Evolutionary conservation across 176 grass and related monocot species (phyloP).

Genomic region (Metroxylon sagu): DNA sequence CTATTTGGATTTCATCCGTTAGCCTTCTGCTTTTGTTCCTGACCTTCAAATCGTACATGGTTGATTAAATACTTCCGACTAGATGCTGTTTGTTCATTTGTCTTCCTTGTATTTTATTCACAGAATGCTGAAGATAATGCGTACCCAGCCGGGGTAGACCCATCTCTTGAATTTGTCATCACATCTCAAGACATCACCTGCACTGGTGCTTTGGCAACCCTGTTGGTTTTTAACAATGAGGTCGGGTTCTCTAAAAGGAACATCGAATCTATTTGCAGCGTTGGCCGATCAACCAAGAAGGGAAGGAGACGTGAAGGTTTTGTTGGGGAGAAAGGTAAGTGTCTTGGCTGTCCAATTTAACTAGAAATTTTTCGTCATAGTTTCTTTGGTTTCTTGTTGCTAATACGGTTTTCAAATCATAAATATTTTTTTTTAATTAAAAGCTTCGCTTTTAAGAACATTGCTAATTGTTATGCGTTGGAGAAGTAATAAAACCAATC

Average conservation of each 20-base stretch:
- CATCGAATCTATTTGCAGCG: constrained; percentile 57
- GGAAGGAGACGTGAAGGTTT: constrained; percentile 38
- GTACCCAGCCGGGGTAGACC: constrained; percentile 36
- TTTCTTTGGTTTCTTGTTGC: too few species aligned
- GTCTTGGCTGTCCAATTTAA: background rate
- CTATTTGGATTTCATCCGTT: too few species aligned
- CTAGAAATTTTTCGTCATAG: too few species aligned
- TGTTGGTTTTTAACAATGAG: constrained; percentile 69
- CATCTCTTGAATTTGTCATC: constrained; percentile 46
- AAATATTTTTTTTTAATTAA: too few species aligned
- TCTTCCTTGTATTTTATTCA: background rate
- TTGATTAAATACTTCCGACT: too few species aligned
- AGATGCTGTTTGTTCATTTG: background rate
- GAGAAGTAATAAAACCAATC: too few species aligned
- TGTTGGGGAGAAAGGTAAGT: constrained; percentile 65
- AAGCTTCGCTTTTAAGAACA: too few species aligned
- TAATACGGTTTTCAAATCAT: too few species aligned
- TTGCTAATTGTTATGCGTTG: too few species aligned
- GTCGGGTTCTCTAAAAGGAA: constrained; percentile 39
- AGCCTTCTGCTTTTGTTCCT: too few species aligned
- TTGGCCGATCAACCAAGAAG: constrained; percentile 63
- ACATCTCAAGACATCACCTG: constrained; percentile 45
- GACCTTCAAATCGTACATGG: too few species aligned
- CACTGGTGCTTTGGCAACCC: constrained; percentile 41
- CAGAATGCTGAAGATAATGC: constrained; percentile 74